phyloP scores from a whole-genome alignment of 1,284 basidiomycete species.

The Puccinia horiana region DNA sequence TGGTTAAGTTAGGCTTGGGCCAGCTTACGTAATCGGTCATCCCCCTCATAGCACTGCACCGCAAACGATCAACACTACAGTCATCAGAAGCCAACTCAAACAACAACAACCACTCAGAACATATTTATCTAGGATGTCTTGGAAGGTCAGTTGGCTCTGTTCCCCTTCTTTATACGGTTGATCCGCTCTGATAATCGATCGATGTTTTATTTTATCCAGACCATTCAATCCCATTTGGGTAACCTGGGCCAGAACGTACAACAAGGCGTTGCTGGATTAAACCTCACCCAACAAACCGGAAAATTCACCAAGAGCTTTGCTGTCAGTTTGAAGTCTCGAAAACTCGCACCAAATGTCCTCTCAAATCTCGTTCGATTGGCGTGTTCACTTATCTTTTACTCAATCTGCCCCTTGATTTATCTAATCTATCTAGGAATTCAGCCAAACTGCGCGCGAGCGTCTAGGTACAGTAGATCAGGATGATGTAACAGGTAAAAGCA shows the following conservation, averaged over 20 bases:
- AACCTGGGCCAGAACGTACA: slow-evolving; percentile 41
- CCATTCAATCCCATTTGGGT: slow-evolving; percentile 15
- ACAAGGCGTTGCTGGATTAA: slow-evolving; percentile 38
- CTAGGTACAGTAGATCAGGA: slow-evolving; percentile 38
- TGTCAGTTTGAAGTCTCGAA: too few relatives aligned
- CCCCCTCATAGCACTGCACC: neutral
- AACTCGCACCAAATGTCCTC: too few relatives aligned
- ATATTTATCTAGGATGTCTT: slow-evolving; percentile 2
- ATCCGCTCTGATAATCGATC: neutral
- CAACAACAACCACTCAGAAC: neutral
- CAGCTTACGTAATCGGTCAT: neutral
- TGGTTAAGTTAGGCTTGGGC: too few relatives aligned
- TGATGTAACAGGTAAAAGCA: slow-evolving; percentile 42
- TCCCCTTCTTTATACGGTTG: neutral
- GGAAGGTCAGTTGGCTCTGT: slow-evolving; percentile 8
- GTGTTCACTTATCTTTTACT: too few relatives aligned
- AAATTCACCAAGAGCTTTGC: slow-evolving; percentile 37
- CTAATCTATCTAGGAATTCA: slow-evolving; percentile 22
- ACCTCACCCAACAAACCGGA: slow-evolving; percentile 33
- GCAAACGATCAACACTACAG: neutral
- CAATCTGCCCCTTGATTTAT: too few relatives aligned
- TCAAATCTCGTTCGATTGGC: neutral
- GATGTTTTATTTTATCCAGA: neutral
- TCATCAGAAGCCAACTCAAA: neutral
- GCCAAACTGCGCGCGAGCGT: slow-evolving; percentile 39